Evolutionary conservation across 768 basidiomycete species (phyloP).

Genomic region (Mycena pura): DNA sequence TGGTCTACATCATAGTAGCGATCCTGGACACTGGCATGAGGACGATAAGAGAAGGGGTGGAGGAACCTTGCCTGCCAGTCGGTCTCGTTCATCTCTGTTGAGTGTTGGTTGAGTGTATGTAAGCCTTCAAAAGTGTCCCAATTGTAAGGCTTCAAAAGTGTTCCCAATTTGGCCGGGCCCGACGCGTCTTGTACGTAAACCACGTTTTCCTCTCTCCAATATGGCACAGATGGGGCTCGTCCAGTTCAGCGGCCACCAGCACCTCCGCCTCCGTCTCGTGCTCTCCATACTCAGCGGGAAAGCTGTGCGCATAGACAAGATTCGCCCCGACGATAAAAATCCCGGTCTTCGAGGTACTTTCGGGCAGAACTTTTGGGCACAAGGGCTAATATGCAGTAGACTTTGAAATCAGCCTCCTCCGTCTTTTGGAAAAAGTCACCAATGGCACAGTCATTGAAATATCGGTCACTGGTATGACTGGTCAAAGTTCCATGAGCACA

Average conservation of each 20-base stretch:
- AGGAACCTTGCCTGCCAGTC: constrained; percentile 48
- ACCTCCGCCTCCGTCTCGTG: constrained; percentile 84
- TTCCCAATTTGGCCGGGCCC: not conserved
- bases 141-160: no score
- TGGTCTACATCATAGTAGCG: constrained; percentile 88
- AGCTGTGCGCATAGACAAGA: constrained; percentile 82
- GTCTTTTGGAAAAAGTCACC: constrained; percentile 87
- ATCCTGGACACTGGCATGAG: constrained; percentile 33
- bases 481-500: not conserved
- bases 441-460: constrained; percentile 97
- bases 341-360: constrained; percentile 87
- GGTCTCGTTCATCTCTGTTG: constrained; percentile 4
- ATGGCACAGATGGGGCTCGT: constrained; percentile 56
- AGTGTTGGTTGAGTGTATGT: constrained; percentile 6
- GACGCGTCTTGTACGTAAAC: constrained; percentile 9
- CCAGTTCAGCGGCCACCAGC: constrained; percentile 80
- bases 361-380: not conserved
- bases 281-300: constrained; percentile 92
- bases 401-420: constrained; percentile 89
- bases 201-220: constrained; percentile 22
- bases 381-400: constrained; percentile 53
- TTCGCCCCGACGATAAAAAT: constrained; percentile 91
- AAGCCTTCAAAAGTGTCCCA: not conserved
- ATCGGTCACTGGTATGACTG: constrained; percentile 84
- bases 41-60: not conserved